Percentiles rank a stretch among this genome's conserved stretches.
Conservation (phyloP, 495 filamentous ascomycete genomes). For the Neurospora sp. region DNA sequence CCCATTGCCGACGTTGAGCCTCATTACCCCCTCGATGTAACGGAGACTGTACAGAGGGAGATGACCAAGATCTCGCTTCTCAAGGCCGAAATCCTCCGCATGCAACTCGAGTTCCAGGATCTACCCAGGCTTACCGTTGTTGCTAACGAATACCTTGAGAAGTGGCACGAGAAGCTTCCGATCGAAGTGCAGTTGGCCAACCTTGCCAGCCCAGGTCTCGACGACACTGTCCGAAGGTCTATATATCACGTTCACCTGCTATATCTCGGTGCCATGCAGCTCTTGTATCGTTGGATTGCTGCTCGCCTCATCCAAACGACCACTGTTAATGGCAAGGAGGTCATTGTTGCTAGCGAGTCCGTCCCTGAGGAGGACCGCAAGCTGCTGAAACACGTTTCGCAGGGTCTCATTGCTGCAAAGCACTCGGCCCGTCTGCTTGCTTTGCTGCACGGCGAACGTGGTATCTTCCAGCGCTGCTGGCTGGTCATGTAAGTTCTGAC, state of each 20-base stretch:
- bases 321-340: background rate
- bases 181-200: slow-evolving; percentile 5
- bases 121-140: slow-evolving; percentile 4
- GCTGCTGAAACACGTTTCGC: slow-evolving; percentile 5
- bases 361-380: background rate
- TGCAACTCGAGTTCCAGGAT: slow-evolving; percentile 17
- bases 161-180: background rate
- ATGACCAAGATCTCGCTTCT: slow-evolving; percentile 23
- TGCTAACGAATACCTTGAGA: slow-evolving; percentile 13
- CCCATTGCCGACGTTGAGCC: slow-evolving; percentile 6
- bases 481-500: slow-evolving; percentile 20
- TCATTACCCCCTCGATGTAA: background rate
- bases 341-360: background rate
- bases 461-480: slow-evolving; percentile 23
- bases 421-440: slow-evolving; percentile 18
- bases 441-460: slow-evolving; percentile 14
- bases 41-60: slow-evolving; percentile 18
- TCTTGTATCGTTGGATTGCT: slow-evolving; percentile 23
- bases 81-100: slow-evolving; percentile 19
- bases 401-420: slow-evolving; percentile 16
- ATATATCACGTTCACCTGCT: slow-evolving; percentile 24
- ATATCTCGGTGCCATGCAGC: slow-evolving; percentile 24
- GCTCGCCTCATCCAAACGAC: slow-evolving; percentile 10
- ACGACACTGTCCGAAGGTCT: slow-evolving; percentile 11
- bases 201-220: slow-evolving; percentile 8